Evolutionary conservation across 2,329 filamentous ascomycete species (phyloP).

Genomic region (Aspergillus terreus): DNA sequence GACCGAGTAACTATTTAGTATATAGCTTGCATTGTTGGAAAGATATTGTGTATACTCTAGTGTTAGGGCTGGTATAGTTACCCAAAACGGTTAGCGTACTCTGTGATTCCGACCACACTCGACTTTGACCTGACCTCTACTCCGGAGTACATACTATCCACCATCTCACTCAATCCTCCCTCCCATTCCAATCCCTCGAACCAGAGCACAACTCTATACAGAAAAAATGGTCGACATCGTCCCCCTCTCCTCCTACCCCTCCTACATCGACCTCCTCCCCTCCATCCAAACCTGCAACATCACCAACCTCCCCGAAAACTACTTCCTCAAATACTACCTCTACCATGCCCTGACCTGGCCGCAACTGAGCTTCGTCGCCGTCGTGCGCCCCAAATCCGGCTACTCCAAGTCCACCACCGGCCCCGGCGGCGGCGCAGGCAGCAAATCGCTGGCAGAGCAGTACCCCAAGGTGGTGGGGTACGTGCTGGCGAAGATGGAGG

Average conservation of each 20-base stretch:
- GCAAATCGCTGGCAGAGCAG: slow-evolving; percentile 38
- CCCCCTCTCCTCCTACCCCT: slow-evolving; percentile 44
- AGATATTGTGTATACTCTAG: no score
- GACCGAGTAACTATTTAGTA: neutral
- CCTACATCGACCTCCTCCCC: slow-evolving; percentile 78
- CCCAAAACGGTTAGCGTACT: slow-evolving; percentile 4
- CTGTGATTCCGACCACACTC: neutral
- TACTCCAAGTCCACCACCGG: slow-evolving; percentile 69
- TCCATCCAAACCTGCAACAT: slow-evolving; percentile 96
- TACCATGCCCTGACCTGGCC: slow-evolving; percentile 99
- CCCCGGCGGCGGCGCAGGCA: neutral
- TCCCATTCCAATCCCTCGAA: neutral
- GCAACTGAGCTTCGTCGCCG: slow-evolving; percentile 92
- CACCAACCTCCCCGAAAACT: slow-evolving; percentile 98
- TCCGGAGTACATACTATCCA: neutral
- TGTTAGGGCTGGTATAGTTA: neutral
- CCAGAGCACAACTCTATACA: neutral
- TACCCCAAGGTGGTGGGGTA: slow-evolving; percentile 98
- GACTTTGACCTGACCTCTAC: slow-evolving; percentile 1
- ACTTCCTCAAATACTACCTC: slow-evolving; percentile 99
- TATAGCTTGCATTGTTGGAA: neutral
- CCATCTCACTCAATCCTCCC: neutral
- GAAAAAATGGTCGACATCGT: slow-evolving; percentile 47
- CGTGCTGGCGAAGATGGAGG: slow-evolving; percentile 99
- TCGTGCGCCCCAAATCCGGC: slow-evolving; percentile 76